Evolutionary conservation across 345 rosid genomes (phyloP).

Genomic region (Viola odorata): DNA sequence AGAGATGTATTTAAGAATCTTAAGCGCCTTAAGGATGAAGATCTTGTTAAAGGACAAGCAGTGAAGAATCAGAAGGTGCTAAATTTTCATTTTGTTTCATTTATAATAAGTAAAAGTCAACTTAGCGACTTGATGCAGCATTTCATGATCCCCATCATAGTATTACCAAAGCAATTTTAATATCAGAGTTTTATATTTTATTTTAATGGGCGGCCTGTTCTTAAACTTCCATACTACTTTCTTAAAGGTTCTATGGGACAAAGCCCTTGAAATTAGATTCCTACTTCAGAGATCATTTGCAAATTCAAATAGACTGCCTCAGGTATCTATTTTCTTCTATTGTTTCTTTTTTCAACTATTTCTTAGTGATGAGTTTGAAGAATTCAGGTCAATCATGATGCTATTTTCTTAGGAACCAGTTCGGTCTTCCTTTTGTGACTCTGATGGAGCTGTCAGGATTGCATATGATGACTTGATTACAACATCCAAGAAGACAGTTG

Average conservation of each 20-base stretch:
- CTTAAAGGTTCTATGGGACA: slow-evolving; percentile 76
- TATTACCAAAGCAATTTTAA: not conserved
- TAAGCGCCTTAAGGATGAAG: slow-evolving; percentile 74
- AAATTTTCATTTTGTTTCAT: not conserved
- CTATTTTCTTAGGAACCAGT: slow-evolving; percentile 50
- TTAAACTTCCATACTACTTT: not conserved
- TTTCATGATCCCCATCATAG: not conserved
- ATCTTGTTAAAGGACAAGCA: slow-evolving; percentile 79
- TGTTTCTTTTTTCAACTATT: not conserved
- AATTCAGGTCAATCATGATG: slow-evolving; percentile 6
- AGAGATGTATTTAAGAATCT: slow-evolving; percentile 70
- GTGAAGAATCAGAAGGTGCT: slow-evolving; percentile 85
- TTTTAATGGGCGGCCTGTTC: no score
- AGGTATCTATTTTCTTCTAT: slow-evolving; percentile 32
- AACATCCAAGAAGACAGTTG: slow-evolving; percentile 65
- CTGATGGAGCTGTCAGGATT: slow-evolving; percentile 40
- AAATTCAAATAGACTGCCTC: slow-evolving; percentile 72
- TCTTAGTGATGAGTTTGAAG: not conserved
- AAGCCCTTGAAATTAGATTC: slow-evolving; percentile 69
- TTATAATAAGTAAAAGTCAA: not conserved
- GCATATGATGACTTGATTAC: slow-evolving; percentile 60
- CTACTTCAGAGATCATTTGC: slow-evolving; percentile 82
- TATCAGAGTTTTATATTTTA: no score
- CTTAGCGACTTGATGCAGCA: not conserved
- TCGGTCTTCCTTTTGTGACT: slow-evolving; percentile 55